Evolutionary conservation across 192 early-diverging fungal species (phyloP), one percentile per base, ranked within the genome.

Genomic region (Linnemannia zychae): DNA sequence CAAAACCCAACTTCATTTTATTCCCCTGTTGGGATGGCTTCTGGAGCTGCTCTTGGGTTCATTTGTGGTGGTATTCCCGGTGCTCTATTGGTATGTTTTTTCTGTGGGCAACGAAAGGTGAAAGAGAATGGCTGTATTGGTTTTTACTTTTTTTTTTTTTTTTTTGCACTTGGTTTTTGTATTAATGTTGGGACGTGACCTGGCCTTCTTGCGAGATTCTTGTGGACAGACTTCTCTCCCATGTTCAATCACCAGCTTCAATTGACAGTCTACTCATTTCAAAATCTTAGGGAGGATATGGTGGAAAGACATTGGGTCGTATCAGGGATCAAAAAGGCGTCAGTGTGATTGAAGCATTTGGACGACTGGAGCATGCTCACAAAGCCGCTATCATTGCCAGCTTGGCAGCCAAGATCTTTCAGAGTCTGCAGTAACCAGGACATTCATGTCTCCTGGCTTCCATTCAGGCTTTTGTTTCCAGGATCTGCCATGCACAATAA

Each of bases 31-130:
- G 93, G 96, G 57, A 81, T 89, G 82, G 90, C 81, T 36, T 88
- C 93, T 67, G 96, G 96, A 7, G 92, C 88, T n/a, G 87, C 92
- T 5, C 82, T 96, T n/a, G 96, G 95, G 67, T 93, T 95, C 71
- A 93, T 95, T 63, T 80, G 91, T 74, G 92, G 89, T 9, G 94
- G 94, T 52, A 5, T 94, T 5, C 93, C 94, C 18, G 94, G 94
- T 11, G 91, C 92, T 7, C 48, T 95, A 3, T 6, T 83, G 40
- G 90, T 85, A 79, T 67, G 40, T 7, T 20, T 11, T 66, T 53
- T 44, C 36, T 44, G 37, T 1, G 22, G 46, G 48, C 40, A 9
- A 31, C 5, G 3, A n/a, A 47, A 49, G 22, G 3, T 18, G 44
- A 13, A 11, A 7, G n/a, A 50, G 48, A n/a, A 1, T 47, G 40